Evolutionary conservation across 2,329 filamentous ascomycete genomes (phyloP), one percentile per base, ranked within the genome.

Genomic region (Pleurostoma richardsiae): DNA sequence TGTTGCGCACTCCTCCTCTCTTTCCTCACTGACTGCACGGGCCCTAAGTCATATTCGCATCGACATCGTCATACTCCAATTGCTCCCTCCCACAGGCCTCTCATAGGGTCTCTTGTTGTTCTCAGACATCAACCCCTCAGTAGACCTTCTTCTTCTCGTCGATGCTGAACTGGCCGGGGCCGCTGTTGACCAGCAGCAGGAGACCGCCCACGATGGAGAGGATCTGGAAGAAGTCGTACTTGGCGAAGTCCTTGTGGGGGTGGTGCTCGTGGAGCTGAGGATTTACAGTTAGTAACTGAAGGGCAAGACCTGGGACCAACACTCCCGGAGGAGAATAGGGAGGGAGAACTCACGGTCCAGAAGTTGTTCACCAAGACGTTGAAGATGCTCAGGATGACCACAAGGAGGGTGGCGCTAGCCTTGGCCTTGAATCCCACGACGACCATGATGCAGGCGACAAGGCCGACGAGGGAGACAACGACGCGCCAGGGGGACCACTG

Each of bases 61-160:
- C 19, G 19, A 19, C 19, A 19, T 19, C 19, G 19, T 19, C 19
- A 19, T 19, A 19, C 19, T 19, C 19, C 19, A 19, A 19, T 19
- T 19, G 19, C 19, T 19, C 19, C 19, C 19, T 19, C 19, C 19
- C 19, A 19, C 19, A 19, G 19, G 19, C 19, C 19, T 19, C 19
- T 19, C 19, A 19, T 19, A 19, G 19, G 19, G 19, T 19, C 19
- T 19, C 19, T 19, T 19, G 19, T 2, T 19, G 19, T 2, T 19
- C 19, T 19, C 19, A 19, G 19, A 19, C 19, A 19, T 19, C 19
- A 19, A 19, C 19, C 19, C 2, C 19, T 56, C 79, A 99, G 76
- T 99, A 99, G 58, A 99, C 94, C 82, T 99, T 99, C 85, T 99
- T 99, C 88, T 99, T 99, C 83, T 99, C 94, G 71, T 99, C 94